Evolutionary conservation across 2,329 filamentous ascomycete species (phyloP).

Genomic region (Nothomitra cinnamomea): DNA sequence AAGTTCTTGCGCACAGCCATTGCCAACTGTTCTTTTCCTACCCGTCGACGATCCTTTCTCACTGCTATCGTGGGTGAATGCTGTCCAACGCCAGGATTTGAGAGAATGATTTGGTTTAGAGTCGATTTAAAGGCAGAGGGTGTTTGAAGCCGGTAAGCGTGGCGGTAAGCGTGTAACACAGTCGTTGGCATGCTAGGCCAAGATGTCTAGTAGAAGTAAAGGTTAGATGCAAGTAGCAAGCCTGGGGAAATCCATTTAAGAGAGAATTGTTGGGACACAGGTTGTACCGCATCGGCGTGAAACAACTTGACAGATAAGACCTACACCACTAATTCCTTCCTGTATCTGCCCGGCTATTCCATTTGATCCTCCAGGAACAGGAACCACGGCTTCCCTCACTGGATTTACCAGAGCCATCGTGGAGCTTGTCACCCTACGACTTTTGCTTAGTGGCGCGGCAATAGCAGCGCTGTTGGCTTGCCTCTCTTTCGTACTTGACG

Average conservation of each 20-base stretch:
- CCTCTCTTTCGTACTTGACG: constrained; percentile 21
- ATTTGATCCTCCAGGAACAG: not conserved
- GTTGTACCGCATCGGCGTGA: not conserved
- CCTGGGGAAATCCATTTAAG: not conserved
- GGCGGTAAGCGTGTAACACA: constrained; percentile 58
- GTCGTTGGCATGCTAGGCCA: constrained; percentile 53
- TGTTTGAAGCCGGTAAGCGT: constrained; percentile 52
- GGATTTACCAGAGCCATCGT: not conserved
- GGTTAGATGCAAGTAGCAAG: not conserved
- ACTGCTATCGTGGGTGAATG: constrained; percentile 64
- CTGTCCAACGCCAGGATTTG: constrained; percentile 41
- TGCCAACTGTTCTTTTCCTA: constrained; percentile 56
- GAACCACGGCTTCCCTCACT: constrained; percentile 3
- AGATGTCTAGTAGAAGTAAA: constrained; percentile 28
- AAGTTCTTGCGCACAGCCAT: constrained; percentile 65
- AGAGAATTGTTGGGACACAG: not conserved
- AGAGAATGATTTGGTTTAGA: constrained; percentile 32
- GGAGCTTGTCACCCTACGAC: constrained; percentile 12
- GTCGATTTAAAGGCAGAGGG: constrained; percentile 48
- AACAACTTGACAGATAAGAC: not conserved
- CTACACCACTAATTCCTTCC: constrained; percentile 1
- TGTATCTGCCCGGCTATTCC: not conserved
- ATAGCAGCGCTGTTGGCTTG: constrained; percentile 9
- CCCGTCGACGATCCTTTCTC: constrained; percentile 44
- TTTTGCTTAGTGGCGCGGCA: constrained; percentile 14